Base-by-base conservation (phyloP, 2,329 filamentous ascomycete genomes). In the Ascochyta pisi region DNA sequence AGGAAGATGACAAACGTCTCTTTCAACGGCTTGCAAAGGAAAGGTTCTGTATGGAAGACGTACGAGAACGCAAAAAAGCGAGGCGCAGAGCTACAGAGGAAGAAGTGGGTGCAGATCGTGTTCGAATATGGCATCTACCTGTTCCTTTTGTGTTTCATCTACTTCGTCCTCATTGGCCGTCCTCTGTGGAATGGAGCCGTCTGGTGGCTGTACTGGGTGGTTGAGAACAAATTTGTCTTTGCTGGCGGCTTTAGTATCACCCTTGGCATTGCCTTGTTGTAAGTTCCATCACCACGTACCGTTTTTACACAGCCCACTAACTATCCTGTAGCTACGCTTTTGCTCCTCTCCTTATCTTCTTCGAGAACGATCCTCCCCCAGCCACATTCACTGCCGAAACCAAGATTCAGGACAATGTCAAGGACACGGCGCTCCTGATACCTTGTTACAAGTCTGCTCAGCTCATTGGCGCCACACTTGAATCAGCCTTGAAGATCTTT, bases 361-460 rank as follows among this genome's bases (percentile, higher is more conserved):
- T 75, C 57, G 66, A 75, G 42, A 53, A 70, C 1, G 69, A 75
- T 31, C 70, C 70, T 24, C 67, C 71, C 3, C 56, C 57, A 19
- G 50, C 52, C 23, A 58, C 62, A 13, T 55, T 41, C 23, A 62
- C 57, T 1, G 45, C 54, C 13, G 71, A 73, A 50, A 70, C 66
- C 33, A 63, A 64, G 34, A 50, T 62, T 6, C 54, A 60, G n/a
- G 61, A 65, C 7, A 68, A 68, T 4, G 71, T 70, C 2, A 59
- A 65, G 2, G 73, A 78, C 37, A 79, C 77, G 0, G 77, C 77
- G 0, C 68, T 81, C 1, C 61, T 81, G 13, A 81, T 82, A n/a
- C 79, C 80, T 12, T 81, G 79, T 60, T 81, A 81, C 65, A 80
- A 79, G 61, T 78, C 79, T 3, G 79, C 73, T 5, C 61, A 66